phyloP scores from a whole-genome alignment of 2,329 filamentous ascomycete genomes.

The Paecilomyces sp. region DNA sequence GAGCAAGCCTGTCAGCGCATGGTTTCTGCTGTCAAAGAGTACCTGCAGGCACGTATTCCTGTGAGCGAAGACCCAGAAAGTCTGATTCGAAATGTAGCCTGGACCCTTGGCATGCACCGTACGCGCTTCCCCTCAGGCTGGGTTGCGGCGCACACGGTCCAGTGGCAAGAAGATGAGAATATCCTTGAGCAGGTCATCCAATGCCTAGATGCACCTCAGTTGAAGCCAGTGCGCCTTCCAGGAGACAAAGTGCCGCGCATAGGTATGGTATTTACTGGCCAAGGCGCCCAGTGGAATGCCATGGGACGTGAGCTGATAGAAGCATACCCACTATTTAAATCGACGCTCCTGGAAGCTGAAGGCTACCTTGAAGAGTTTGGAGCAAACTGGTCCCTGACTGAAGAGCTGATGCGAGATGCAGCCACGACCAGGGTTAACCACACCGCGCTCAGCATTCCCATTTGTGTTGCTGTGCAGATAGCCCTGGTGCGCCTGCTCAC shows the following conservation, averaged over 20 bases:
- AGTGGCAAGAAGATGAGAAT: background rate
- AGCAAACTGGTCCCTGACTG: background rate
- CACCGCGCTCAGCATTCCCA: conserved; percentile 7
- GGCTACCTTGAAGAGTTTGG: background rate
- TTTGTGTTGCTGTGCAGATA: conserved; percentile 15
- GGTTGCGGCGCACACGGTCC: background rate
- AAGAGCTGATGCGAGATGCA: background rate
- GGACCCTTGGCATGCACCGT: background rate
- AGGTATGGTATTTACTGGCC: conserved; percentile 1
- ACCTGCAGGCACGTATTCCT: background rate
- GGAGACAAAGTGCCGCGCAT: background rate
- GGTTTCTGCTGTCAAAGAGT: background rate
- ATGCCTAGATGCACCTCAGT: background rate
- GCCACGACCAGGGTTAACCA: background rate
- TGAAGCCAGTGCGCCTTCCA: background rate
- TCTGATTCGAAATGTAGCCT: background rate
- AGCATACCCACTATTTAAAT: background rate
- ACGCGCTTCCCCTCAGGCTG: background rate
- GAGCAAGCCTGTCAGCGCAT: background rate
- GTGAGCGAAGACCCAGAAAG: background rate
- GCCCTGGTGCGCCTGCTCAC: conserved; percentile 12
- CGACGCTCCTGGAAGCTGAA: background rate
- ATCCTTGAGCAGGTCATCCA: background rate
- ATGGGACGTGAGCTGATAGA: background rate
- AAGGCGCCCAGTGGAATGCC: too few relatives aligned